Evolutionary conservation across 179 eudicot genomes (phyloP).

Genomic region (Spergularia azorica): DNA sequence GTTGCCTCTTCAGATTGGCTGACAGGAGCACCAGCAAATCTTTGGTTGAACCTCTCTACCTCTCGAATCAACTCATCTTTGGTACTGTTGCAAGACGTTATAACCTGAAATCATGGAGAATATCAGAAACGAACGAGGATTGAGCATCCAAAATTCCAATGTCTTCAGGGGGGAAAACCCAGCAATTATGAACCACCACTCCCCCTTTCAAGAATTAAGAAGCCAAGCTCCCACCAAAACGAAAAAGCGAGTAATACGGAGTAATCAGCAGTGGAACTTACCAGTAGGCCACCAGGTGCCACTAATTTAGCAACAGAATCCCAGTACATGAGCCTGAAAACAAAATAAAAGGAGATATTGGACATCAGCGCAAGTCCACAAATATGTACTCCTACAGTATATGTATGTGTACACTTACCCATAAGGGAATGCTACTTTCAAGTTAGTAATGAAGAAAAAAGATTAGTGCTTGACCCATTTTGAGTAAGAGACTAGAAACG

Average conservation of each 20-base stretch:
- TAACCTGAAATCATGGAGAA: conserved; percentile 49
- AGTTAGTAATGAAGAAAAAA: too few species aligned
- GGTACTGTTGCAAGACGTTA: conserved; percentile 92
- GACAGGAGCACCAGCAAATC: conserved; percentile 35
- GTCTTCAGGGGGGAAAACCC: not conserved
- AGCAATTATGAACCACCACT: not conserved
- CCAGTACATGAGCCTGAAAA: conserved; percentile 90
- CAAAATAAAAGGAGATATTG: conserved; percentile 6
- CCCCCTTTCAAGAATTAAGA: not conserved
- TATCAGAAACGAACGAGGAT: not conserved
- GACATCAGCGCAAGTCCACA: conserved; percentile 6
- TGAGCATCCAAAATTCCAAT: not conserved
- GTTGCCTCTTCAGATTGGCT: conserved; percentile 33
- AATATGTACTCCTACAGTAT: too few species aligned
- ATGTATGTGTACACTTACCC: too few species aligned
- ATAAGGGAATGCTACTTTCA: not conserved
- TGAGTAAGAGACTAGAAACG: not conserved
- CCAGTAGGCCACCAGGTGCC: conserved; percentile 85
- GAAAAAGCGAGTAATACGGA: too few species aligned
- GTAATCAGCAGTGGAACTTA: conserved; percentile 48
- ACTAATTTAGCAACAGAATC: conserved; percentile 75
- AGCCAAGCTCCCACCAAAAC: too few species aligned
- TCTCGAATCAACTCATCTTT: conserved; percentile 92
- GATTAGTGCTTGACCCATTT: not conserved
- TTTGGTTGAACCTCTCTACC: conserved; percentile 71